phyloP scores from a whole-genome alignment of 1,139 yeast genomes.

The Yamadazyma conglobata region DNA sequence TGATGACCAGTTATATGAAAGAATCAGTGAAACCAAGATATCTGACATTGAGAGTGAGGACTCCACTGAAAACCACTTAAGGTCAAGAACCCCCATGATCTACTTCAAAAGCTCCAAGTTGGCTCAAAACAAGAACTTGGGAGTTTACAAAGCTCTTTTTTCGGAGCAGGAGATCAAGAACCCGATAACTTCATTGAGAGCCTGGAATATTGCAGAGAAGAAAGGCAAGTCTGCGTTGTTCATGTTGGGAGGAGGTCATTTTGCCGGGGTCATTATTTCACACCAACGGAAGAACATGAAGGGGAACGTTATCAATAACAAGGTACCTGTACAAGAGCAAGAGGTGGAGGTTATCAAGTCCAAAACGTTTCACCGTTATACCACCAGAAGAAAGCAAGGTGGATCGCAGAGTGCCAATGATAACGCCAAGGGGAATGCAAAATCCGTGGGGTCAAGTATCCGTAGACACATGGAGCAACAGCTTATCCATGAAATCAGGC shows the following conservation, averaged over 20 bases:
- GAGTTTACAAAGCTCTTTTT: slow-evolving; percentile 69
- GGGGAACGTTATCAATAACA: slow-evolving; percentile 48
- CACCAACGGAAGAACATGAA: slow-evolving; percentile 58
- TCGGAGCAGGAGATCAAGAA: slow-evolving; percentile 25
- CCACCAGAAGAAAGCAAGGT: slow-evolving; percentile 96
- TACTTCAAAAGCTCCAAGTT: slow-evolving; percentile 49
- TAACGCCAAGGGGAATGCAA: slow-evolving; percentile 90
- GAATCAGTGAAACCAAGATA: slow-evolving; percentile 12
- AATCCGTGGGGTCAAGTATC: slow-evolving; percentile 89
- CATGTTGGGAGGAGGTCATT: slow-evolving; percentile 98
- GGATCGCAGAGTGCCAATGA: slow-evolving; percentile 95
- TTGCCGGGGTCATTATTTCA: slow-evolving; percentile 89
- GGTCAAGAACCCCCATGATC: slow-evolving; percentile 63
- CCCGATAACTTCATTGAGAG: slow-evolving; percentile 43
- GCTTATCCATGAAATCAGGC: slow-evolving; percentile 70
- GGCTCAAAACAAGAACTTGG: slow-evolving; percentile 51
- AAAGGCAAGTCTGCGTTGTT: slow-evolving; percentile 62
- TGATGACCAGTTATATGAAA: slow-evolving; percentile 17
- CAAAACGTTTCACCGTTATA: slow-evolving; percentile 90
- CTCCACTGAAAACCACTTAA: slow-evolving; percentile 32
- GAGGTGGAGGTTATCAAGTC: slow-evolving; percentile 65
- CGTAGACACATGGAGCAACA: slow-evolving; percentile 91
- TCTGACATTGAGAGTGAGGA: slow-evolving; percentile 7
- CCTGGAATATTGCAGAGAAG: slow-evolving; percentile 24
- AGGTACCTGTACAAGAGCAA: slow-evolving; percentile 48